Conservation (phyloP, 306 rosid species). For the Cicer arietinum region DNA sequence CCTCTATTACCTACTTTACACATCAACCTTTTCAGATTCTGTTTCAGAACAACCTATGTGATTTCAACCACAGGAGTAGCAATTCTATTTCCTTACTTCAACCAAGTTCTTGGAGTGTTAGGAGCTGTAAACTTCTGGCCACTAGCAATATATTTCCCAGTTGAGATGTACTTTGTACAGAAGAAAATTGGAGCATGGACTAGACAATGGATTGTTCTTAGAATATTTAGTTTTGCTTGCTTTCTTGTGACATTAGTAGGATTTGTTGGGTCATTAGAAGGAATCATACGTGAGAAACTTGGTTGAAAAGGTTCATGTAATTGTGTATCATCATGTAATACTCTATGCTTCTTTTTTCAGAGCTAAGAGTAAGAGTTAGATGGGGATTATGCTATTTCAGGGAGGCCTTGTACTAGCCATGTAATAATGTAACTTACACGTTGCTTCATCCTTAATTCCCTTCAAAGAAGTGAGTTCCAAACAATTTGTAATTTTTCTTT, state of each 20-base stretch:
- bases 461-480: background rate
- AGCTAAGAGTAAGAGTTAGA: background rate
- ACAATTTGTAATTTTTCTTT: background rate
- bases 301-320: slow-evolving; percentile 5
- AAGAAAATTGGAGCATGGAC: slow-evolving; percentile 73
- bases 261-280: slow-evolving; percentile 72
- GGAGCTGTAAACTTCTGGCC: slow-evolving; percentile 97
- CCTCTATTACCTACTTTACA: slow-evolving; percentile 59
- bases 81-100: slow-evolving; percentile 81
- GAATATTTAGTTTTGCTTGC: slow-evolving; percentile 71
- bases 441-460: slow-evolving; percentile 19
- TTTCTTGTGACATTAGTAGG: slow-evolving; percentile 66
- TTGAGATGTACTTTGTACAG: slow-evolving; percentile 86
- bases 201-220: slow-evolving; percentile 67
- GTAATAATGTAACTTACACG: background rate
- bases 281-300: slow-evolving; percentile 49
- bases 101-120: slow-evolving; percentile 74
- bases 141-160: slow-evolving; percentile 80
- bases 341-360: too few relatives aligned
- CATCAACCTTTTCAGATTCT: slow-evolving; percentile 61
- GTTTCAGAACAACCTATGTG: slow-evolving; percentile 75
- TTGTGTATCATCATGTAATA: too few relatives aligned
- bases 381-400: background rate
- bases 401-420: background rate
- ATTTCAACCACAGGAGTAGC: slow-evolving; percentile 69